These are phyloP conservation scores for Lavandula angustifolia DNA, from an alignment of 257 asterid species.

Conservation along the genomic window DNA sequence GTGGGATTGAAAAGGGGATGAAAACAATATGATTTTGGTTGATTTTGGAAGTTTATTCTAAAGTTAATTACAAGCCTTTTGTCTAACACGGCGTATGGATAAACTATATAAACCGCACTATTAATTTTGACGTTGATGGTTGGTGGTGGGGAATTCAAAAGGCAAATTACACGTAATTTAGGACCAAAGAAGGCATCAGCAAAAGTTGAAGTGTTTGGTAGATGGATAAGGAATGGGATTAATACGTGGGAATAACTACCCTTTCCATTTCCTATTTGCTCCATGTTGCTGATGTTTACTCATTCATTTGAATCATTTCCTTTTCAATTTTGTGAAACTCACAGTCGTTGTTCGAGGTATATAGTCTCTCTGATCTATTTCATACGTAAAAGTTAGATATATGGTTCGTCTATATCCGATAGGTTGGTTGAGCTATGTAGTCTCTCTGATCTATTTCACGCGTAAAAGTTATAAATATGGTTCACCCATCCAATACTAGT, in stretches of 20 bases:
- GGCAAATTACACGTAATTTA: conserved; percentile 38
- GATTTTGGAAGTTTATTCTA: not conserved
- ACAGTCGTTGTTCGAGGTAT: too few species aligned
- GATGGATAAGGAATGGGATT: conserved; percentile 47
- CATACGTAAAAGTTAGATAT: too few species aligned
- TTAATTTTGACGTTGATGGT: conserved; percentile 7
- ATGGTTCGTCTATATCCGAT: too few species aligned
- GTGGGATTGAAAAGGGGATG: conserved; percentile 24
- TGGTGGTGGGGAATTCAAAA: conserved; percentile 31
- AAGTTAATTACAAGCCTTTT: conserved; percentile 26
- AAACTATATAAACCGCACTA: not conserved
- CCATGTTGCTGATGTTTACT: conserved; percentile 26
- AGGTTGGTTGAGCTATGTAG: too few species aligned
- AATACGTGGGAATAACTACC: conserved; percentile 37
- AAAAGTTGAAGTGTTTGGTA: conserved; percentile 46
- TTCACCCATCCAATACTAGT: too few species aligned
- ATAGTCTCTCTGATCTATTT: too few species aligned
- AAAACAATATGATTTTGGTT: conserved; percentile 31
- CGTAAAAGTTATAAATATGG: too few species aligned
- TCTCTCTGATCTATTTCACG: too few species aligned
- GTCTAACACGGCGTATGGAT: conserved; percentile 35
- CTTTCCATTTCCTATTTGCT: conserved; percentile 25
- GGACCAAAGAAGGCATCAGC: conserved; percentile 29
- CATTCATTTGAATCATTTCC: not conserved
- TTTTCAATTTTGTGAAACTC: not conserved